Percentiles rank a stretch among this genome's conserved stretches.
Evolutionary conservation across 2,329 filamentous ascomycete genomes (phyloP).

Genomic region (Trichoderma semiorbis): DNA sequence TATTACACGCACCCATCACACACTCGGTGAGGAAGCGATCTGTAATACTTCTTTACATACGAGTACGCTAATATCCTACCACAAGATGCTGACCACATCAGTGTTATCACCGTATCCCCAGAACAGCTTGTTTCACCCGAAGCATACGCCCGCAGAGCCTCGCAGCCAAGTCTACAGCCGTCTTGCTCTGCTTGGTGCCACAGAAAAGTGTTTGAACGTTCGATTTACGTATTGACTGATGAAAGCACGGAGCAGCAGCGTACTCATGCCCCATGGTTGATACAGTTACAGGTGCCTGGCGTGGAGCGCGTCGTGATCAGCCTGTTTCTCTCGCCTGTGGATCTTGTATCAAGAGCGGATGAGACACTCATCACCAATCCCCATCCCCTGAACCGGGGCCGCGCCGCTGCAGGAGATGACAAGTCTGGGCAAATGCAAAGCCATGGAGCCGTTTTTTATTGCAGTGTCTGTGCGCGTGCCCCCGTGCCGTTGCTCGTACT

Average conservation of each 20-base stretch:
- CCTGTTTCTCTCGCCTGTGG: background rate
- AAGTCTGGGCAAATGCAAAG: background rate
- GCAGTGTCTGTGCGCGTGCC: background rate
- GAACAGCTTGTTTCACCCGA: background rate
- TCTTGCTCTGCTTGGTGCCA: background rate
- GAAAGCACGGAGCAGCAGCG: background rate
- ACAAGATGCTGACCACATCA: background rate
- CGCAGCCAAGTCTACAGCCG: background rate
- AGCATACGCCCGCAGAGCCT: background rate
- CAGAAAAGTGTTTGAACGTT: background rate
- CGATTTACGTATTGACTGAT: background rate
- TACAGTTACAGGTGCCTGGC: background rate
- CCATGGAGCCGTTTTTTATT: background rate
- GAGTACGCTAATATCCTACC: background rate
- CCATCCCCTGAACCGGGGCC: conserved; percentile 6
- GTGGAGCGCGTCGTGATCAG: background rate
- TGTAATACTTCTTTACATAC: background rate
- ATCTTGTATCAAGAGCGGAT: background rate
- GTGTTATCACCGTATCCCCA: background rate
- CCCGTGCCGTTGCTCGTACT: background rate
- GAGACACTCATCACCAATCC: background rate
- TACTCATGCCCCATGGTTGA: background rate
- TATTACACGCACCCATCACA: background rate
- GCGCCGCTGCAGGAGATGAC: conserved; percentile 2
- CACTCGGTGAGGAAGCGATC: background rate